Evolutionary conservation across 352 stramenopile genomes (phyloP).

Genomic region (Phytophthora vignae): DNA sequence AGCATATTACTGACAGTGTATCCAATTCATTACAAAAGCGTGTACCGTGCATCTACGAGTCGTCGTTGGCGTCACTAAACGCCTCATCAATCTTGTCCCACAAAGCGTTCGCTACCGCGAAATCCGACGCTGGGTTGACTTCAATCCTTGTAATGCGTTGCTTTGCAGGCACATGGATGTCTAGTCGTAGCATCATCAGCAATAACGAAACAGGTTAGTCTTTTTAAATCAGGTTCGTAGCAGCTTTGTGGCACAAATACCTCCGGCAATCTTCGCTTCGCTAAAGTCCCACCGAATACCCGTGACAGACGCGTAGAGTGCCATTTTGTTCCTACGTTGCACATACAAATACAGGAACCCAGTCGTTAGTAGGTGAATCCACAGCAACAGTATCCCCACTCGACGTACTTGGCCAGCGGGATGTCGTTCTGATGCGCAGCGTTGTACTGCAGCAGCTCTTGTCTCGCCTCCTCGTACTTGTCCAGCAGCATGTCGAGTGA

Average conservation of each 20-base stretch:
- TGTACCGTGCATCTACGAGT: conserved; percentile 38
- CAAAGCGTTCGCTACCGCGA: conserved; percentile 65
- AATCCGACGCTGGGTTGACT: conserved; percentile 60
- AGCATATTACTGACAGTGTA: neutral
- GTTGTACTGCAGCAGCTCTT: conserved; percentile 67
- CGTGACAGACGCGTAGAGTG: conserved; percentile 74
- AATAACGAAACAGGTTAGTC: neutral
- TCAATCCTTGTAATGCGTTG: conserved; percentile 69
- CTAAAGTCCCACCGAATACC: conserved; percentile 86
- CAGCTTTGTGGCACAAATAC: conserved; percentile 18
- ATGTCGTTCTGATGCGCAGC: conserved; percentile 76
- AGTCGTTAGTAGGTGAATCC: neutral
- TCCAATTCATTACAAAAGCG: conserved; percentile 1
- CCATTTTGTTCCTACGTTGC: conserved; percentile 72
- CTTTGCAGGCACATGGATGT: conserved; percentile 70
- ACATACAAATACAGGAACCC: neutral
- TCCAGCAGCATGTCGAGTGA: conserved; percentile 66
- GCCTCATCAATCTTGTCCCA: conserved; percentile 78
- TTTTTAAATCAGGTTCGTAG: neutral
- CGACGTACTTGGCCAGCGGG: conserved; percentile 66
- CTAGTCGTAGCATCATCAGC: conserved; percentile 25
- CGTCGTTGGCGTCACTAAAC: conserved; percentile 65
- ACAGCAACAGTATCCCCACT: neutral
- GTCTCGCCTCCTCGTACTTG: conserved; percentile 72
- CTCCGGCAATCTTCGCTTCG: conserved; percentile 53